Evolutionary conservation across 1,284 basidiomycete genomes (phyloP), one percentile per base, ranked within the genome.

Genomic region (Leccinum olivaceoglutinosum): DNA sequence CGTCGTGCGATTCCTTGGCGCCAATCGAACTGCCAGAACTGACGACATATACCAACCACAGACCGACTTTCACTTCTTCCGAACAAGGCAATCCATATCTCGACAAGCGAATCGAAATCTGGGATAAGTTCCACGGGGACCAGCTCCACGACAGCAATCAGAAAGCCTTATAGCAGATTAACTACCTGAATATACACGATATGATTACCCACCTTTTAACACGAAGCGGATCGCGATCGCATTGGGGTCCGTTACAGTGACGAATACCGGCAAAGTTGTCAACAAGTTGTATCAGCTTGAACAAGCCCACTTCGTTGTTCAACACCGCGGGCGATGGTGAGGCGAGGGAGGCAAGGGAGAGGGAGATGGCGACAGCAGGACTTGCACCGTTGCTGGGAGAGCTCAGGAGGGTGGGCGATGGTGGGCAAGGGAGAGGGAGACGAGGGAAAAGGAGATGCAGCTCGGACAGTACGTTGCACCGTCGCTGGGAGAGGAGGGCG

Each of bases 161-260:
- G 63, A 44, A 93, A 81, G 56, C 89, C 90, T 88, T 70, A 58
- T 53, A 46, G 10, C 49, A 49, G 5, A 56, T 71, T 5, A 72
- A 54, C 32, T 5, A 60, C 21, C 8, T 53, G 4, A 25, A 29
- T 34, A 21, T 49, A 14, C 36, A 49, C 12, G 14, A 60, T 1
- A 39, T 7, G 55, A 59, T 11, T 1, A 70, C 76, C 36, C 58
- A 90, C 93, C 91, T 82, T 94, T 94, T 63, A 94, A 71, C 16
- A 94, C 86, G 21, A 92, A 89, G 36, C 93, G 85, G 74, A 88
- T 93, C 2, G 90, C 91, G 32, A 92, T 83, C 0, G 89, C 86
- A 68, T 94, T 94, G 0, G 92, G 86, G 66, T 92, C 90, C 6
- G 87, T 86, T 18, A 93, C 77, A 2, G 88, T 87, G n/a, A 90